These are phyloP conservation scores for Metschnikowia cerradonensis DNA, from an alignment of 805 yeast genomes.

Conservation along the genomic window DNA sequence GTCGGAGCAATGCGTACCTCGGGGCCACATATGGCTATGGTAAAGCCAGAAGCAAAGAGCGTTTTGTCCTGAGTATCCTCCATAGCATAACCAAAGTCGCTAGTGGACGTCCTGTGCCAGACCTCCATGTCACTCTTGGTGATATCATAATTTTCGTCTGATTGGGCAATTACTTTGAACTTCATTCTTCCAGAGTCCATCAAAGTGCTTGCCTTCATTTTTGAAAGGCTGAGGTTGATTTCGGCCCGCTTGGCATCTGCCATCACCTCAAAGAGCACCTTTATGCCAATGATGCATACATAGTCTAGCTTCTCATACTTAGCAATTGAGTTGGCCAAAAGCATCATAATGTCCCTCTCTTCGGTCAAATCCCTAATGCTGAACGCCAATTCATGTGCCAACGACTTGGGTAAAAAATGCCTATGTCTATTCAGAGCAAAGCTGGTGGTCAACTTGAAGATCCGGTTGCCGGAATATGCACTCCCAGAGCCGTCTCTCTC, in stretches of 20 bases:
- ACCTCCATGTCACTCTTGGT: constrained; percentile 33
- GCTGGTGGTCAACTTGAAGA: constrained; percentile 36
- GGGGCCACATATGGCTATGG: constrained; percentile 48
- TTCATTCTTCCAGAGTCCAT: constrained; percentile 10
- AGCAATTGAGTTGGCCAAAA: background rate
- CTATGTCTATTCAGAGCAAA: background rate
- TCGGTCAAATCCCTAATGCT: background rate
- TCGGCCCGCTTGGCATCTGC: background rate
- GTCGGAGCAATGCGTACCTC: background rate
- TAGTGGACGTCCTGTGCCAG: constrained; percentile 43
- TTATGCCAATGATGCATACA: background rate
- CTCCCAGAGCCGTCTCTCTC: constrained; percentile 65
- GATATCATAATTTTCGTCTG: constrained; percentile 23
- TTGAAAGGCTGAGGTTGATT: background rate
- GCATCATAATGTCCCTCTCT: background rate
- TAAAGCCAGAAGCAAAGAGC: constrained; percentile 44
- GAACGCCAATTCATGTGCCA: background rate
- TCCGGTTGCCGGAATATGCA: constrained; percentile 50
- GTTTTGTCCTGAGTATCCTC: constrained; percentile 27
- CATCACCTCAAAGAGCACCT: background rate
- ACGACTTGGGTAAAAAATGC: constrained; percentile 33
- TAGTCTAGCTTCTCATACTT: background rate
- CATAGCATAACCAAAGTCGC: constrained; percentile 51
- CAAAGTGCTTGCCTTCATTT: background rate
- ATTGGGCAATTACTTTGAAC: constrained; percentile 45